Conservation (phyloP, 495 filamentous ascomycete species). For the Glarea lozoyensis region DNA sequence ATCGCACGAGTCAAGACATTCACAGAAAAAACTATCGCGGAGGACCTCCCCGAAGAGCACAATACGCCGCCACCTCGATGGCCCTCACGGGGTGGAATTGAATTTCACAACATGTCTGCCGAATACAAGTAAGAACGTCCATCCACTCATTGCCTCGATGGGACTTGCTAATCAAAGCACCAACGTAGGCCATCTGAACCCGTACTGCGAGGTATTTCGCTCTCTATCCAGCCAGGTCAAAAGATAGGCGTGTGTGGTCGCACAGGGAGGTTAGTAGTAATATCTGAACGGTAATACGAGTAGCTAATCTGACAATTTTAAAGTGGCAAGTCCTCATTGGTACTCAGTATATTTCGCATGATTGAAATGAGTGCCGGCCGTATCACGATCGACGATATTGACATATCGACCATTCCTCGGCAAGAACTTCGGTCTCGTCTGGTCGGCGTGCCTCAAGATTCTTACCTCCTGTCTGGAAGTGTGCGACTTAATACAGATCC, state of each 20-base stretch:
- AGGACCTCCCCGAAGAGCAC: background rate
- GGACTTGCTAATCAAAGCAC: constrained; percentile 45
- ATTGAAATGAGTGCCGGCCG: constrained; percentile 22
- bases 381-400: constrained; percentile 27
- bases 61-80: background rate
- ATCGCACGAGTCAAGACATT: constrained; percentile 43
- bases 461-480: constrained; percentile 31
- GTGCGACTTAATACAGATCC: constrained; percentile 33
- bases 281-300: constrained; percentile 38
- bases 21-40: constrained; percentile 5
- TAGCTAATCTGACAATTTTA: constrained; percentile 30
- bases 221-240: constrained; percentile 73
- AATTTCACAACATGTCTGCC: background rate
- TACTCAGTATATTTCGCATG: constrained; percentile 27
- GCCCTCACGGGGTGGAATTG: background rate
- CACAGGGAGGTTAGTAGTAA: constrained; percentile 16
- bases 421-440: constrained; percentile 24
- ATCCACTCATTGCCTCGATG: constrained; percentile 33
- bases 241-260: constrained; percentile 24
- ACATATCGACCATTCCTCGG: constrained; percentile 22
- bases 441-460: constrained; percentile 43
- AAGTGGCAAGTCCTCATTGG: constrained; percentile 28
- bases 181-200: constrained; percentile 23
- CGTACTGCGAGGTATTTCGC: constrained; percentile 58
- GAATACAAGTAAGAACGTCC: background rate